phyloP scores from a whole-genome alignment of 2,329 filamentous ascomycete species.

The Colletotrichum somersetense region DNA sequence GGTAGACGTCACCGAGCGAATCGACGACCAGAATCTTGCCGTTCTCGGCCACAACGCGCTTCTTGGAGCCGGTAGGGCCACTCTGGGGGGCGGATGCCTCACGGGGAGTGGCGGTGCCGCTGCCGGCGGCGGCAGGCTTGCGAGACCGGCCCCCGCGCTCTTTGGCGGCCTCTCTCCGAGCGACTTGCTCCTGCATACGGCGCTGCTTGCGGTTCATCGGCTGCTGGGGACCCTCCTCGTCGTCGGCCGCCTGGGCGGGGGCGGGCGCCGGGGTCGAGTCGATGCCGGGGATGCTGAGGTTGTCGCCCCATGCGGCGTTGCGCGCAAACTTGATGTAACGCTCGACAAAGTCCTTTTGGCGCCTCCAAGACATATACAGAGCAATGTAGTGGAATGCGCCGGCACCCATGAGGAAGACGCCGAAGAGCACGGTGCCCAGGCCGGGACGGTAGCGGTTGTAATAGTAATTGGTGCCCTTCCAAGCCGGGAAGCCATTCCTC shows the following conservation, averaged over 20 bases:
- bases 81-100: slow-evolving; percentile 64
- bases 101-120: slow-evolving; percentile 51
- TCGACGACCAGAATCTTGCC: slow-evolving; percentile 96
- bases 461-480: slow-evolving; percentile 99
- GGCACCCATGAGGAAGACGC: slow-evolving; percentile 84
- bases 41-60: slow-evolving; percentile 92
- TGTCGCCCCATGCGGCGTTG: slow-evolving; percentile 90
- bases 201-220: slow-evolving; percentile 87
- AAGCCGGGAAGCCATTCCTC: slow-evolving; percentile 90
- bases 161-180: slow-evolving; percentile 73
- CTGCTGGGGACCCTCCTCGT: slow-evolving; percentile 64
- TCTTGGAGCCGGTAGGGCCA: slow-evolving; percentile 81
- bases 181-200: slow-evolving; percentile 87
- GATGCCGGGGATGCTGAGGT: slow-evolving; percentile 77
- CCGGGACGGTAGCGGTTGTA: slow-evolving; percentile 94
- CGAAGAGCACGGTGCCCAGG: slow-evolving; percentile 84
- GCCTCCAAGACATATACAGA: slow-evolving; percentile 87
- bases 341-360: slow-evolving; percentile 91
- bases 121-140: slow-evolving; percentile 50
- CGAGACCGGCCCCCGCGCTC: slow-evolving; percentile 52
- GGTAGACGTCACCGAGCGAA: slow-evolving; percentile 89
- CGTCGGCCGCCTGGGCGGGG: slow-evolving; percentile 59
- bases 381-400: slow-evolving; percentile 90
- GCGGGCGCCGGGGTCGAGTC: slow-evolving; percentile 60
- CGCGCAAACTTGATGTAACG: slow-evolving; percentile 92